Conservation (phyloP, 441 rosid genomes). For the Croton setiger region DNA sequence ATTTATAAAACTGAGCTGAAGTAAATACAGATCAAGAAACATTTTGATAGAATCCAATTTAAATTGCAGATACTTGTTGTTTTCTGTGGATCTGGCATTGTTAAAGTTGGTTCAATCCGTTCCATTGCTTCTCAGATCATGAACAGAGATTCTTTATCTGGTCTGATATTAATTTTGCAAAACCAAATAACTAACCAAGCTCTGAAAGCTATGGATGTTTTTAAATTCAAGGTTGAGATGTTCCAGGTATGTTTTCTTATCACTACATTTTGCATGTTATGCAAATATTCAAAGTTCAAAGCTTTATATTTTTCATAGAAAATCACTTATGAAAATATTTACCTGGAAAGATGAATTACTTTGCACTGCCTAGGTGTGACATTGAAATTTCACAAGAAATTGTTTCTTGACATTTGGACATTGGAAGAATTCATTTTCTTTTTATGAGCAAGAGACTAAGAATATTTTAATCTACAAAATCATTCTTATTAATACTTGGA, state of each 20-base stretch:
- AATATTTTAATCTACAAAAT: not conserved
- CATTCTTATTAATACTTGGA: not conserved
- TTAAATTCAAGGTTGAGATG: slow-evolving; percentile 74
- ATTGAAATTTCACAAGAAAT: not conserved
- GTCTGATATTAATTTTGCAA: slow-evolving; percentile 70
- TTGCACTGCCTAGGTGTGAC: not conserved
- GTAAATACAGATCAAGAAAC: not conserved
- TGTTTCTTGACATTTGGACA: not conserved
- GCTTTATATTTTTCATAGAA: not conserved
- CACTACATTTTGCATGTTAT: not conserved
- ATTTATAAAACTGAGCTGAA: not conserved
- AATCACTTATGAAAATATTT: not conserved
- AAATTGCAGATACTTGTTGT: slow-evolving; percentile 57
- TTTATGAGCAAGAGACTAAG: not conserved
- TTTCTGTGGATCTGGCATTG: slow-evolving; percentile 57
- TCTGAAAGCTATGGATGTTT: slow-evolving; percentile 61
- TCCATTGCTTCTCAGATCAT: slow-evolving; percentile 50
- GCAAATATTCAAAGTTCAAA: not conserved
- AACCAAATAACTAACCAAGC: slow-evolving; percentile 75
- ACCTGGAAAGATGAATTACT: not conserved
- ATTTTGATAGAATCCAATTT: slow-evolving; percentile 7
- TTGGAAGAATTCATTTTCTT: not conserved
- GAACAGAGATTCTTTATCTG: slow-evolving; percentile 53
- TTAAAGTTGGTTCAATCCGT: slow-evolving; percentile 67
- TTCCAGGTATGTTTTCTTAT: slow-evolving; percentile 55